Evolutionary conservation across 176 grass and related monocot genomes (phyloP), one percentile per base, ranked within the genome.

Genomic region (Triticum monococcum): DNA sequence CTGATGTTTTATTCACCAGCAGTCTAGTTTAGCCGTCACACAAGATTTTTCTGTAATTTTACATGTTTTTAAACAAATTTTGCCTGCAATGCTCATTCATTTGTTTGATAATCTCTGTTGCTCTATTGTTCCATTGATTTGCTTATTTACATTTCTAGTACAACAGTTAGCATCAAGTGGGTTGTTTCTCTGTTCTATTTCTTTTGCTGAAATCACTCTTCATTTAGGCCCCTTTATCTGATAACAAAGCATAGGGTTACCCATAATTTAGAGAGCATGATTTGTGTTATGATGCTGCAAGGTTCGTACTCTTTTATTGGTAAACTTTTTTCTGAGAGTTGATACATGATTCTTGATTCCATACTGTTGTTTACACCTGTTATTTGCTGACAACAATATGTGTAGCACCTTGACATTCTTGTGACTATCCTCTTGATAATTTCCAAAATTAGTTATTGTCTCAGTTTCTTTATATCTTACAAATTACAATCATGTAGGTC

Each of bases 401-500:
- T 33, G 24, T 64, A 36, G 10, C 62, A 3, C 2, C 65, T 65
- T 66, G 24, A 37, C 16, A 8, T 75, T 59, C 46, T 80, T 33
- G 25, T 70, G 28, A 57, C 70, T 28, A 66, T 59, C 8, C 33
- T 80, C 28, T 25, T 57, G 14, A 66, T 72, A 56, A 5, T 74
- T 82, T 72, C 12, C 54, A 54, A 79, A 6, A 38, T 32, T 38
- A 62, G 23, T 79, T 45, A 16, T 12, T n/a, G 22, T 46, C 66
- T 79, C 8, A 76, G 83, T 41, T 2, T 63, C 11, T 83, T 38
- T 84, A 64, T 48, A 77, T 64, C 56, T 86, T 17, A 86, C 36
- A 61, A 63, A 14, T 78, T 70, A 37, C 68, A 86, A 79, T 78
- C 11, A 25, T 85, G 17, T 77, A 99, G 97, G 97, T 77, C 97